Evolutionary conservation across 1,284 basidiomycete genomes (phyloP).

Genomic region (Ustilago cynodontis): DNA sequence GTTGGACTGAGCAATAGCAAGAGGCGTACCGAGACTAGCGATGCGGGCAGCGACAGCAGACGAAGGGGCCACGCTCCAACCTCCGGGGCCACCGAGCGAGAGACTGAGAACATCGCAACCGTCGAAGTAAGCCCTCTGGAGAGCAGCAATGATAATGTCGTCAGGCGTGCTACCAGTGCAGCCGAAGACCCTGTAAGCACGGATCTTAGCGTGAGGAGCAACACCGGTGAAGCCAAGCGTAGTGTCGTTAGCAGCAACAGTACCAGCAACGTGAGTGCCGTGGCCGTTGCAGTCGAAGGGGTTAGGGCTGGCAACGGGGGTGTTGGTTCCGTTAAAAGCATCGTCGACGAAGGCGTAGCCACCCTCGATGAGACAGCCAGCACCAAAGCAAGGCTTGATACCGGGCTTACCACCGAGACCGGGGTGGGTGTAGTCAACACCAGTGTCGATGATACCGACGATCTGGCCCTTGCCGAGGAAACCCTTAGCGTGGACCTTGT

Average conservation of each 20-base stretch:
- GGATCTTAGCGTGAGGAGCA: constrained; percentile 54
- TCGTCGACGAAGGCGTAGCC: constrained; percentile 67
- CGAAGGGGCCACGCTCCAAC: constrained; percentile 43
- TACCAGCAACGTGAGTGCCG: constrained; percentile 77
- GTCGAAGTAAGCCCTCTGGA: constrained; percentile 63
- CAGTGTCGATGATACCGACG: constrained; percentile 74
- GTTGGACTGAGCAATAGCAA: constrained; percentile 70
- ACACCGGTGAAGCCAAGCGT: constrained; percentile 58
- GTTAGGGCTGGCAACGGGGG: constrained; percentile 69
- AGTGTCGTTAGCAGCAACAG: constrained; percentile 75
- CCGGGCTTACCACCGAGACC: constrained; percentile 73
- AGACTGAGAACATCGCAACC: constrained; percentile 76
- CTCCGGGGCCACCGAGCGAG: constrained; percentile 74
- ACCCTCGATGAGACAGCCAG: constrained; percentile 49
- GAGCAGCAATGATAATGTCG: constrained; percentile 71
- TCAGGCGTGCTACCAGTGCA: constrained; percentile 68
- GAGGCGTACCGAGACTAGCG: constrained; percentile 45
- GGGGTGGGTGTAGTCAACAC: constrained; percentile 76
- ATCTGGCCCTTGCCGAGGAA: constrained; percentile 74
- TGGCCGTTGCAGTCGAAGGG: constrained; percentile 70
- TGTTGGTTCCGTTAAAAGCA: constrained; percentile 67
- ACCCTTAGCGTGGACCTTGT: constrained; percentile 74
- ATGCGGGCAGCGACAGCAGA: constrained; percentile 48
- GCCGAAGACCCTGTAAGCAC: constrained; percentile 71
- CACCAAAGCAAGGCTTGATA: constrained; percentile 55